phyloP scores from a whole-genome alignment of 2,329 filamentous ascomycete genomes.

The Fusarium equiseti region DNA sequence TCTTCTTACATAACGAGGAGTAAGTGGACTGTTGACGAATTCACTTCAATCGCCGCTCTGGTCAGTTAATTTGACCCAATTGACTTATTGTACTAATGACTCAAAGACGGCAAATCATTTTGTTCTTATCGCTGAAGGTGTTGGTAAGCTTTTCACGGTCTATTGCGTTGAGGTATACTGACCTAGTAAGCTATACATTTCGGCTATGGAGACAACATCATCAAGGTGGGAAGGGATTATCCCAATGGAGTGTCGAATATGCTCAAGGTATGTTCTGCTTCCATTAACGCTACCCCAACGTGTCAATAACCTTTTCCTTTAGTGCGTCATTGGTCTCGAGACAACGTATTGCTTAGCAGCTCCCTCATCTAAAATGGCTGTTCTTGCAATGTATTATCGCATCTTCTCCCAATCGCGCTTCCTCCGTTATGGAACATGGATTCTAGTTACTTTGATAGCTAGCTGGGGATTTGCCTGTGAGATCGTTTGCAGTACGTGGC shows the following conservation, averaged over 20 bases:
- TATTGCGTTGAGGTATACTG: not conserved
- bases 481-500: conserved; percentile 9
- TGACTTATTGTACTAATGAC: too few species aligned
- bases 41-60: not conserved
- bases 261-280: not conserved
- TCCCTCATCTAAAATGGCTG: conserved; percentile 14
- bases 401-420: conserved; percentile 6
- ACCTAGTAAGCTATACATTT: not conserved
- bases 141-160: too few species aligned
- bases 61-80: not conserved
- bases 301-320: not conserved
- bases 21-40: not conserved
- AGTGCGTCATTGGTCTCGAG: conserved; percentile 11
- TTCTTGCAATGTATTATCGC: conserved; percentile 15
- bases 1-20: not conserved
- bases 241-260: not conserved
- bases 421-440: not conserved
- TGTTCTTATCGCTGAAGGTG: too few species aligned
- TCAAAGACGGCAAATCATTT: too few species aligned
- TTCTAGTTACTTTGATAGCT: not conserved
- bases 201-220: conserved; percentile 8
- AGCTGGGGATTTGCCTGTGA: conserved; percentile 12
- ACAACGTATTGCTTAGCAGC: not conserved
- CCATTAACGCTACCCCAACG: too few species aligned
- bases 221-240: not conserved